phyloP scores from a whole-genome alignment of 805 yeast genomes.

The Metschnikowia borealis region DNA sequence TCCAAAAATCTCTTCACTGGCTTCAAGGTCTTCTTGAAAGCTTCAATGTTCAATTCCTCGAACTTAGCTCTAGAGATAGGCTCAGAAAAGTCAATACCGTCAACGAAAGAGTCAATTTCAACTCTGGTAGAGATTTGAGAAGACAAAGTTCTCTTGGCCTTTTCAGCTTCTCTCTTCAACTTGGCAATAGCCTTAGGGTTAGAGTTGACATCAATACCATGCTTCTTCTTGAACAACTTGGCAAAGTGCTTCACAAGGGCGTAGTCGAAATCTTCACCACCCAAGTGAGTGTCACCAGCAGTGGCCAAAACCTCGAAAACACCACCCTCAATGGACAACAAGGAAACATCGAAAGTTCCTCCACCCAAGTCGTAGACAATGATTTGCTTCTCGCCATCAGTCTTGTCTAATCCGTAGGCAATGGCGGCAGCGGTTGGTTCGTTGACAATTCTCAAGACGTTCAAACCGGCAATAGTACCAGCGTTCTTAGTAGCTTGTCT shows the following conservation, averaged over 20 bases:
- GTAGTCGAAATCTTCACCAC: slow-evolving; percentile 23
- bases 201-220: slow-evolving; percentile 15
- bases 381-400: slow-evolving; percentile 20
- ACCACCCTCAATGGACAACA: slow-evolving; percentile 22
- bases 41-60: slow-evolving; percentile 21
- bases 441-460: slow-evolving; percentile 21
- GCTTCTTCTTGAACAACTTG: slow-evolving; percentile 19
- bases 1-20: slow-evolving; percentile 20
- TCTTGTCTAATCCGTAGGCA: slow-evolving; percentile 28
- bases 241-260: slow-evolving; percentile 18
- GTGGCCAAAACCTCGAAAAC: slow-evolving; percentile 22
- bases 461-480: slow-evolving; percentile 21
- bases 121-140: slow-evolving; percentile 19
- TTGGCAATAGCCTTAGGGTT: slow-evolving; percentile 21
- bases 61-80: slow-evolving; percentile 21
- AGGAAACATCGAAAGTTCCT: slow-evolving; percentile 23
- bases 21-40: slow-evolving; percentile 21
- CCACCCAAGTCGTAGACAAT: slow-evolving; percentile 23
- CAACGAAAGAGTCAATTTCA: slow-evolving; percentile 20
- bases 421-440: slow-evolving; percentile 25
- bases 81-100: slow-evolving; percentile 22
- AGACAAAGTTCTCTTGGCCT: slow-evolving; percentile 22
- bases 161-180: slow-evolving; percentile 23
- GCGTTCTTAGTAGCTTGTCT: slow-evolving; percentile 23
- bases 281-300: slow-evolving; percentile 40